Evolutionary conservation across 768 basidiomycete genomes (phyloP), one percentile per base, ranked within the genome.

Genomic region (Pleurotus citrinopileatus): DNA sequence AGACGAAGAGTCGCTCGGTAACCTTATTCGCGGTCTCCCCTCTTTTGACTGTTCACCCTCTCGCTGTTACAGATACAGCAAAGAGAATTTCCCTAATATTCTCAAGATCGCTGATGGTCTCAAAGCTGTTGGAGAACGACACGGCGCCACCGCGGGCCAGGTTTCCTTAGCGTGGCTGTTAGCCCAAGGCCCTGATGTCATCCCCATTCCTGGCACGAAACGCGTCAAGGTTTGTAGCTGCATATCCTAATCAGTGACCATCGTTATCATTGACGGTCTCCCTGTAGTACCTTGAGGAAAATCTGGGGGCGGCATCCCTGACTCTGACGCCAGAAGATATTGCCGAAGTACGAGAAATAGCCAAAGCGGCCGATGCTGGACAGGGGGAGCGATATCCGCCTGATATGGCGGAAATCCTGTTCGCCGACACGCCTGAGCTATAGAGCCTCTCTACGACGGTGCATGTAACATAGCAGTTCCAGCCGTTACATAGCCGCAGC

Each of bases 121-220:
- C 19, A 63, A 69, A 46, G 58, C 58, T 23, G 48, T 48, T 26
- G 76, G 72, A 9, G 60, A 60, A 38, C 73, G 70, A 46, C 66
- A 78, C 54, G 57, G 67, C 34, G 75, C 71, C 2, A 76, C 78
- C 6, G 61, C 73, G 2, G 74, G 75, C 3, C 80, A 82, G 61
- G 65, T 79, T 26, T 59, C 73, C 1, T 69, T 83, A n/a, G 79
- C 78, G 1, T 81, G 75, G 78, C 56, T 80, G 2, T 71, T 81
- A 15, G 72, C 73, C 0, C 76, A 80, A 62, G 76, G 77, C 2
- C 59, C 69, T 12, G 73, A 78, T 48, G 57, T 81, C 52, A 73
- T 80, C 56, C 70, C 77, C 3, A 77, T 81, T 57, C 78, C 79
- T 1, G 79, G 77, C 2, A 78, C 77, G 2, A 75, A 67, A 46